phyloP scores from a whole-genome alignment of 2,329 filamentous ascomycete genomes.

The Colletotrichum orchidophilum region DNA sequence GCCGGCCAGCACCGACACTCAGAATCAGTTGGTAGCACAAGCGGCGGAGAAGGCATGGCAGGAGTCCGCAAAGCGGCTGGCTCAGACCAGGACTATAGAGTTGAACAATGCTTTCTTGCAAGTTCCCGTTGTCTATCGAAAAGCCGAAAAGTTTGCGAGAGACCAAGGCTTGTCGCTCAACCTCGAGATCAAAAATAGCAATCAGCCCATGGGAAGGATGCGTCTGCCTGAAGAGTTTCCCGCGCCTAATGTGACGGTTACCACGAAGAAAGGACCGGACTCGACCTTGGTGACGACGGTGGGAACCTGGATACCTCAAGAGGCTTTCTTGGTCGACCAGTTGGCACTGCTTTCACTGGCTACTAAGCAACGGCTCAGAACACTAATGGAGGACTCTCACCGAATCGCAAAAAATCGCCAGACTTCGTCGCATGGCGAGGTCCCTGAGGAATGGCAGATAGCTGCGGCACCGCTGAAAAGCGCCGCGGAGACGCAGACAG shows the following conservation, averaged over 20 bases:
- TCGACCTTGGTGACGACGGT: constrained; percentile 69
- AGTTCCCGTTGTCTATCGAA: constrained; percentile 68
- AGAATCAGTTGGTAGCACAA: constrained; percentile 73
- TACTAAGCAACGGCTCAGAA: constrained; percentile 80
- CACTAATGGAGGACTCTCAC: constrained; percentile 80
- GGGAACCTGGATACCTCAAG: constrained; percentile 77
- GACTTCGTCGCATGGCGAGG: constrained; percentile 79
- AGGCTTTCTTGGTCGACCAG: constrained; percentile 82
- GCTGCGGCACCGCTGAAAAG: constrained; percentile 67
- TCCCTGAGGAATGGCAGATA: constrained; percentile 80
- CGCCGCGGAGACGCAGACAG: constrained; percentile 25
- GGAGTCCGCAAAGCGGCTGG: constrained; percentile 70
- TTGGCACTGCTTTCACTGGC: constrained; percentile 84
- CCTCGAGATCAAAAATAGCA: constrained; percentile 61
- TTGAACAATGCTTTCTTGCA: constrained; percentile 78
- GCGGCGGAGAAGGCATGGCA: constrained; percentile 73
- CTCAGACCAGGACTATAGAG: constrained; percentile 71
- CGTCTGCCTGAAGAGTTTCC: constrained; percentile 59
- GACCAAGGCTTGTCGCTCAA: constrained; percentile 68
- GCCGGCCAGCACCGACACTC: constrained; percentile 53
- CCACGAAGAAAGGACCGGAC: constrained; percentile 67
- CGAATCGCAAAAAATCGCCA: constrained; percentile 76
- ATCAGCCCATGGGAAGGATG: constrained; percentile 57
- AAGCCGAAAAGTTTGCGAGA: constrained; percentile 64
- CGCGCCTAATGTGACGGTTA: constrained; percentile 62